Evolutionary conservation across 2,329 filamentous ascomycete genomes (phyloP).

Genomic region (Alternaria ventricosa): DNA sequence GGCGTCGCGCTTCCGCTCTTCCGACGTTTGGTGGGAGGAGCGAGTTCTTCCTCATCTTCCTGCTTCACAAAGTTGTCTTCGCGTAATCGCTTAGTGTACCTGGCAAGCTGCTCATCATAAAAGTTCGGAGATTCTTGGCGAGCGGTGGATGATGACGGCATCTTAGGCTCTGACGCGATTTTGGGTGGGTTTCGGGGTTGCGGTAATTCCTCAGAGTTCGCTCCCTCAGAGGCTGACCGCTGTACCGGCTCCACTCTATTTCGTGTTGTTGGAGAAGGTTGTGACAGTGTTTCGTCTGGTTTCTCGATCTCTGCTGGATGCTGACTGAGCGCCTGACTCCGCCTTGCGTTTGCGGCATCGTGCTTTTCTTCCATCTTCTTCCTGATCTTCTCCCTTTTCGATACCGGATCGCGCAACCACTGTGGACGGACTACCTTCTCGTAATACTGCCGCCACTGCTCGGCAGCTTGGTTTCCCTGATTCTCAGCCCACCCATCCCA

Average conservation of each 20-base stretch:
- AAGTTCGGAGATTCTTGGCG: constrained; percentile 33
- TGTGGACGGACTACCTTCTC: constrained; percentile 43
- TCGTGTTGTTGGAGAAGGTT: not conserved
- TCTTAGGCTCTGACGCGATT: constrained; percentile 9
- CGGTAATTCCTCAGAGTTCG: constrained; percentile 19
- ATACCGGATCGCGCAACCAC: constrained; percentile 34
- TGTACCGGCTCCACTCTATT: not conserved
- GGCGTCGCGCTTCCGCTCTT: constrained; percentile 20
- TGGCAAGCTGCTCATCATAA: constrained; percentile 27
- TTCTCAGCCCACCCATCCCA: constrained; percentile 36
- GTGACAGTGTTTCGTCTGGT: not conserved
- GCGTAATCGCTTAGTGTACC: constrained; percentile 28
- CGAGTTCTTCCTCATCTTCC: not conserved
- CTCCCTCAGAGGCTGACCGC: constrained; percentile 11
- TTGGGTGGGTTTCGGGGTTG: constrained; percentile 1
- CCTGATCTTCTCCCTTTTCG: constrained; percentile 32
- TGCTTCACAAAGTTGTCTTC: constrained; percentile 10
- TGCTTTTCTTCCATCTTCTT: constrained; percentile 21
- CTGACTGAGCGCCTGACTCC: constrained; percentile 14
- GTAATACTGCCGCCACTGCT: constrained; percentile 45
- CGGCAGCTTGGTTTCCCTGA: constrained; percentile 27
- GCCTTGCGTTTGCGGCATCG: not conserved
- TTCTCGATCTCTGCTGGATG: constrained; percentile 11
- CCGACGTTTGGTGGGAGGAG: constrained; percentile 22
- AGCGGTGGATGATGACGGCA: constrained; percentile 30